phyloP scores from a whole-genome alignment of 1,284 basidiomycete genomes.

The Grifola frondosa region DNA sequence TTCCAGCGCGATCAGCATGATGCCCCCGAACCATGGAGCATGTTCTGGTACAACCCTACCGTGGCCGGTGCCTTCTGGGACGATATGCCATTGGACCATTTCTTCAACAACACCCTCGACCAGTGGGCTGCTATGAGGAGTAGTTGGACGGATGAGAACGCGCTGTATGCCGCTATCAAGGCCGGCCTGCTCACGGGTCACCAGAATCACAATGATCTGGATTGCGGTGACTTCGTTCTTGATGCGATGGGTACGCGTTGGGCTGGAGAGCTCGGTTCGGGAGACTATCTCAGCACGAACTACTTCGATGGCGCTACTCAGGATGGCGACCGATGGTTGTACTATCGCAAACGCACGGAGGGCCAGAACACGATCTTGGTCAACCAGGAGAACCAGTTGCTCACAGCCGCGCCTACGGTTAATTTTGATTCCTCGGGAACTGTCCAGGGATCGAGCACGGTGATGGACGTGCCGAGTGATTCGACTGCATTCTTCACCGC shows the following conservation, averaged over 20 bases:
- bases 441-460: slow-evolving; percentile 79
- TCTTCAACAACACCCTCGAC: slow-evolving; percentile 69
- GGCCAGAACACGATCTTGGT: slow-evolving; percentile 96
- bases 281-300: slow-evolving; percentile 69
- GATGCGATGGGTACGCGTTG: slow-evolving; percentile 95
- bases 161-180: slow-evolving; percentile 87
- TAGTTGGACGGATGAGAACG: slow-evolving; percentile 87
- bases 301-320: slow-evolving; percentile 79
- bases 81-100: slow-evolving; percentile 76
- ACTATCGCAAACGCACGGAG: slow-evolving; percentile 95
- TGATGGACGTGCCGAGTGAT: slow-evolving; percentile 53
- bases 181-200: slow-evolving; percentile 75
- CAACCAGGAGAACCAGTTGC: slow-evolving; percentile 78
- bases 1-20: slow-evolving; percentile 94
- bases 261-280: slow-evolving; percentile 94
- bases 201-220: slow-evolving; percentile 93
- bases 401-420: slow-evolving; percentile 66
- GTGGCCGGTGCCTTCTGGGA: slow-evolving; percentile 91
- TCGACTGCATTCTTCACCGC: slow-evolving; percentile 86
- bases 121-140: slow-evolving; percentile 93
- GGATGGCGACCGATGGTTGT: slow-evolving; percentile 75
- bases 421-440: slow-evolving; percentile 62
- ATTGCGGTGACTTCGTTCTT: slow-evolving; percentile 91
- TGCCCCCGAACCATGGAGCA: slow-evolving; percentile 85
- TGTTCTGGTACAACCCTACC: slow-evolving; percentile 96